A percentile compares a stretch with the other conserved stretches of the same genome.
phyloP scores from a whole-genome alignment of 768 basidiomycete genomes.

The Leucogyrophana mollusca region DNA sequence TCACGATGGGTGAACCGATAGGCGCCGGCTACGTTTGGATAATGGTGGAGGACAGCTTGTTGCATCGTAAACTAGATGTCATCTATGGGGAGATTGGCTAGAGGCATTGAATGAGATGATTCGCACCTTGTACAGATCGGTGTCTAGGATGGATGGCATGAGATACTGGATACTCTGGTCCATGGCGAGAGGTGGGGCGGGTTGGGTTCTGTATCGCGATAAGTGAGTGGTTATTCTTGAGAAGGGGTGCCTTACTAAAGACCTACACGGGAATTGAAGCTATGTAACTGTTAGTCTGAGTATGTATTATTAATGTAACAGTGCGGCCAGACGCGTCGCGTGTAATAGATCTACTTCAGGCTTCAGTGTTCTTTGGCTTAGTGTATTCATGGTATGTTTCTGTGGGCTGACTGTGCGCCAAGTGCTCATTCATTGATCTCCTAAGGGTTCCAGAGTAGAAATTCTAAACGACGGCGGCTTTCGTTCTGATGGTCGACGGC shows the following conservation, averaged over 20 bases:
- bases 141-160: constrained; percentile 72
- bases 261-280: too few species aligned
- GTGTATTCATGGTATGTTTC: too few species aligned
- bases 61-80: constrained; percentile 85
- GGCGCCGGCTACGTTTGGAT: constrained; percentile 65
- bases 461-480: constrained; percentile 84
- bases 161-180: background rate
- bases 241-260: too few species aligned
- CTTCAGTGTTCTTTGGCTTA: too few species aligned
- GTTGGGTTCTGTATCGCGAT: too few species aligned
- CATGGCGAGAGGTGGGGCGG: too few species aligned
- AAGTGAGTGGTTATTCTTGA: too few species aligned
- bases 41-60: constrained; percentile 79
- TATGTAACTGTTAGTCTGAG: too few species aligned
- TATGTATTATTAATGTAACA: too few species aligned
- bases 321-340: too few species aligned
- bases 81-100: constrained; percentile 3
- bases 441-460: constrained; percentile 57
- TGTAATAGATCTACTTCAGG: too few species aligned
- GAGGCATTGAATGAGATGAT: background rate
- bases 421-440: background rate
- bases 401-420: too few species aligned
- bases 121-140: constrained; percentile 88
- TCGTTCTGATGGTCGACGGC: constrained; percentile 90
- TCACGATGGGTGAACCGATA: constrained; percentile 85